phyloP scores from a whole-genome alignment of 2,329 filamentous ascomycete species.

The Clonostachys chloroleuca region DNA sequence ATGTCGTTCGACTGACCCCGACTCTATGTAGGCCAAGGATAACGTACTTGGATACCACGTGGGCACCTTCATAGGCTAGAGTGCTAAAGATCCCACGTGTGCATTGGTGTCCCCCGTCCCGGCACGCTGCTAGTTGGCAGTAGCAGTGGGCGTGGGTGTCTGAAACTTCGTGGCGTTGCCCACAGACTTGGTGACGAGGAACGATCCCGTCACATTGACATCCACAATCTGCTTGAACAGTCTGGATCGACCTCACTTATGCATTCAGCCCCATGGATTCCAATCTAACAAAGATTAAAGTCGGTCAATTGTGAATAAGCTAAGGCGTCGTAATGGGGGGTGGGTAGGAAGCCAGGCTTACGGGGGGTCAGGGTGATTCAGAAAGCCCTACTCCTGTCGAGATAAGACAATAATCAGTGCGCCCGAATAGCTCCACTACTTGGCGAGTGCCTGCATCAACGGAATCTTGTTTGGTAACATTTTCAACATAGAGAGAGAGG shows the following conservation, averaged over 20 bases:
- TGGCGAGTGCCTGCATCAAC: slow-evolving; percentile 3
- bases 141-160: background rate
- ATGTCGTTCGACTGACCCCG: background rate
- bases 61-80: slow-evolving; percentile 5
- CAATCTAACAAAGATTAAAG: background rate
- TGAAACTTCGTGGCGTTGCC: slow-evolving; percentile 5
- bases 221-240: slow-evolving; percentile 5
- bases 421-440: slow-evolving; percentile 4
- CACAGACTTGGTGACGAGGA: slow-evolving; percentile 3
- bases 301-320: too few species aligned
- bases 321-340: too few species aligned
- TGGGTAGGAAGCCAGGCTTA: too few species aligned
- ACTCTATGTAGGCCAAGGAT: background rate
- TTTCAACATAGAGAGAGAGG: slow-evolving; percentile 1
- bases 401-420: slow-evolving; percentile 11
- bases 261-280: background rate
- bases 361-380: too few species aligned
- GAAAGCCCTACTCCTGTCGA: slow-evolving; percentile 5
- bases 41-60: background rate
- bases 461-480: slow-evolving; percentile 6
- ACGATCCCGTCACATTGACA: slow-evolving; percentile 7
- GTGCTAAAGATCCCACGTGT: slow-evolving; percentile 5
- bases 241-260: slow-evolving; percentile 4
- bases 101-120: slow-evolving; percentile 7
- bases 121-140: slow-evolving; percentile 1